These are phyloP conservation scores for Schwanniomyces yamadae DNA, from an alignment of 805 yeast genomes.

Conservation along the genomic window DNA sequence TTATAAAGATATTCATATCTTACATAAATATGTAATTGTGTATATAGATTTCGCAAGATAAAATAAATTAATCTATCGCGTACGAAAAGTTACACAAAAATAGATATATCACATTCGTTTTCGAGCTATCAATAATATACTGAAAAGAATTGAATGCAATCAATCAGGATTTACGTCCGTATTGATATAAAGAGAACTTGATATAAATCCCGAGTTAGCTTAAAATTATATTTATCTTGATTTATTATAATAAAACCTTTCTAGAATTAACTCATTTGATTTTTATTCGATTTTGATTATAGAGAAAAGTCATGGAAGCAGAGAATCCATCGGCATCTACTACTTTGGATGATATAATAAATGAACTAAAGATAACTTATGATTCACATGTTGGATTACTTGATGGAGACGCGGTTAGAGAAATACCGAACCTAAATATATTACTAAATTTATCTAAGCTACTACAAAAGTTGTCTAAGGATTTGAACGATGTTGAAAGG, in stretches of 20 bases:
- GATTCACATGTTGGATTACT: conserved; percentile 60
- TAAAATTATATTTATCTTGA: background rate
- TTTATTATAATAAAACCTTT: background rate
- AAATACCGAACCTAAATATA: conserved; percentile 40
- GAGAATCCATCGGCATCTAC: conserved; percentile 34
- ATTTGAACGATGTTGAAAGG: conserved; percentile 33
- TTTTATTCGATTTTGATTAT: background rate
- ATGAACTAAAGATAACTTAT: conserved; percentile 52
- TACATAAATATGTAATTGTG: background rate
- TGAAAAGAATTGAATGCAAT: no score
- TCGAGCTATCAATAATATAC: no score
- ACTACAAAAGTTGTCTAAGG: conserved; percentile 39
- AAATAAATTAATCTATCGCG: background rate
- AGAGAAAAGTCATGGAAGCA: conserved; percentile 6
- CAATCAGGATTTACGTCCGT: no score
- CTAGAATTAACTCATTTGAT: background rate
- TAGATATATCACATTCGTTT: background rate
- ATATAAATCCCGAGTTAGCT: background rate
- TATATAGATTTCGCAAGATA: background rate
- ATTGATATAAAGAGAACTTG: background rate
- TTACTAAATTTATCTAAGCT: conserved; percentile 45
- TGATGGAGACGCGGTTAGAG: conserved; percentile 54
- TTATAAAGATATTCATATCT: no score
- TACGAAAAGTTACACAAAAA: conserved; percentile 3
- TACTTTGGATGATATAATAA: conserved; percentile 50